Evolutionary conservation across 2,329 filamentous ascomycete genomes (phyloP), one percentile per base, ranked within the genome.

Genomic region (Thielaviopsis populi): DNA sequence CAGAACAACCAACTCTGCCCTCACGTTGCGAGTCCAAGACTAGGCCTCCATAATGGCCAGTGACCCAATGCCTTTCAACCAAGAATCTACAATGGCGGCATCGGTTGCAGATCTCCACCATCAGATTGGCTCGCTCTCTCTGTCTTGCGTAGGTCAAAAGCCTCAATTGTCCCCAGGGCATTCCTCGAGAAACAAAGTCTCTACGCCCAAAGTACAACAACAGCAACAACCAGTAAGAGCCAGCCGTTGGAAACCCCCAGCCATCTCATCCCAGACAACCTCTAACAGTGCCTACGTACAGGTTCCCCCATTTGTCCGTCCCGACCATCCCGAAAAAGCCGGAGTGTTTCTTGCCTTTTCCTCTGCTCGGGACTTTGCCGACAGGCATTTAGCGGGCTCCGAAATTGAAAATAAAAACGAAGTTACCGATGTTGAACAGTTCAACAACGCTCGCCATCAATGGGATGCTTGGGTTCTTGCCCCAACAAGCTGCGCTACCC

Each of bases 351-450:
- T 66, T 13, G 58, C 64, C 7, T 30, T 66, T 56, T 37, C 59
- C 2, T 62, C 59, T 13, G 59, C 65, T 2, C 13, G 43, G 2
- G 63, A 67, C 33, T 67, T 67, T 30, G 61, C 61, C 8, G 59
- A 24, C 1, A 33, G 30, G 2, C 67, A 68, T 53, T 54, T 64
- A 4, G 60, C 37, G 5, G 66, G 66, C 1, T 64, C 64, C 0
- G 41, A 59, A 5, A 64, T 68, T 3, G 67, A 68, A 43, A 46
- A 59, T 24, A 19, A 41, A 10, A 68, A 68, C n/a, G 67, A 68
- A 8, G 11, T 24, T n/a, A 19, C 17, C 8, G 46, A 46, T 2
- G 33, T 66, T 1, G 22, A 64, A 13, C n/a, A 30, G 2, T 68
- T 67, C 33, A 68, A 68, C 42, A 62, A 61, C 17, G 17, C 27